Base-by-base conservation (phyloP, 495 filamentous ascomycete genomes). In the Aspergillus cristatus region DNA sequence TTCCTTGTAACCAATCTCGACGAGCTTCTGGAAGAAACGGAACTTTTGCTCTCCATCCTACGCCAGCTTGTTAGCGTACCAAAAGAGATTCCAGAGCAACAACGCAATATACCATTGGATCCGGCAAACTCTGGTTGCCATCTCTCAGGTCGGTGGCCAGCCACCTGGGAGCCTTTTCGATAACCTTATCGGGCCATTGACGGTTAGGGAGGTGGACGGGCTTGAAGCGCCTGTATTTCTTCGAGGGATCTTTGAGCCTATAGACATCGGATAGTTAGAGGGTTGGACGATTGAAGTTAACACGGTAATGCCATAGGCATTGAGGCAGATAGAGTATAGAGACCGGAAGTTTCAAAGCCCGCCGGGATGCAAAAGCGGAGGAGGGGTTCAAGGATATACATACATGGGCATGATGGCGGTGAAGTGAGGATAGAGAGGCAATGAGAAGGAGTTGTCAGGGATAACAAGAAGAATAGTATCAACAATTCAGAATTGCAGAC, bases 1-100 rank as follows among this genome's bases (percentile, higher is more conserved):
- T 62, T 98, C 91, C 62, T 96, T 97, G 71, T 96, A 97, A 43
- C 91, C 91, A 34, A 96, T 79, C 45, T 85, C 78, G 45, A 84
- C 78, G 22, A 98, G 75, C 87, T 94, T 94, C 61, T 84, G 75
- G 70, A 98, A 98, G 68, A 91, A 97, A 42, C 70, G 64, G 74
- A 78, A 91, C 73, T 98, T 98, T 67, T 96, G 86, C 28, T 94
- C 82, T 43, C 84, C 84, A 46, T 88, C 88, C 86, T 93, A 51
- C 28, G 22, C 15, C 31, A 32, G n/a, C n/a, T 15, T 8, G 14
- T n/a, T n/a, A 6, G 30, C 16, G 2, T 17, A 4, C 14, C 7
- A 14, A 17, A 5, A 31, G 2, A 15, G 7, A 18, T 7, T 40
- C 10, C 18, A 4, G 7, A 14, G 29, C 1, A 13, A 10, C 13